A percentile compares a stretch with the other conserved stretches of the same genome.
phyloP scores from a whole-genome alignment of 1,284 basidiomycete genomes.

The Fistulinella cinereoalba region DNA sequence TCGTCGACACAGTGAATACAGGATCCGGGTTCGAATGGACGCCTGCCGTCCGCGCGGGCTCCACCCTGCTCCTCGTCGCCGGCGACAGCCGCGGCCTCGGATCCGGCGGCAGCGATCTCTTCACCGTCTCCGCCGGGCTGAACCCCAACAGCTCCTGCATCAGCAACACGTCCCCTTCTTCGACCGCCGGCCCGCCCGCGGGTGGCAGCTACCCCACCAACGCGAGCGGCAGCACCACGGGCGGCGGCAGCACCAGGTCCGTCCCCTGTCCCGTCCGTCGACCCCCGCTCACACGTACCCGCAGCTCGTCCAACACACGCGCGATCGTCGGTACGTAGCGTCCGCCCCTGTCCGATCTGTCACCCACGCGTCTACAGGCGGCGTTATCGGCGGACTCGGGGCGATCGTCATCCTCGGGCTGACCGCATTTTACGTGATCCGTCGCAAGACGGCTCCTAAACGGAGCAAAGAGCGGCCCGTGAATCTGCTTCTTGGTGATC shows the following conservation, averaged over 20 bases:
- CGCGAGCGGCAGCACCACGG: constrained; percentile 32
- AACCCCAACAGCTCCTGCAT: constrained; percentile 53
- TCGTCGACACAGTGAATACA: constrained; percentile 41
- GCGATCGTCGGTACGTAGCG: constrained; percentile 55
- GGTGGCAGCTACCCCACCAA: constrained; percentile 70
- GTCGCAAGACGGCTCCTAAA: constrained; percentile 42
- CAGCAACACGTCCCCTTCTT: constrained; percentile 59
- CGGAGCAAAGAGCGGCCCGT: constrained; percentile 53
- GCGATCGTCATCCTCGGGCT: constrained; percentile 44
- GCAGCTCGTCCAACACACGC: constrained; percentile 47
- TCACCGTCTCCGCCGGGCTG: constrained; percentile 50
- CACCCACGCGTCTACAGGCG: constrained; percentile 37
- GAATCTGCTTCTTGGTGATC: constrained; percentile 63
- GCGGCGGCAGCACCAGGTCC: constrained; percentile 24
- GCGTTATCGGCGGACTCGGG: constrained; percentile 61
- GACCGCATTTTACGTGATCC: constrained; percentile 50
- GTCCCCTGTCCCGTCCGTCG: too few relatives aligned
- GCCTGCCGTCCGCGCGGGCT: constrained; percentile 58
- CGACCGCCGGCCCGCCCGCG: constrained; percentile 72
- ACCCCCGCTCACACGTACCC: too few relatives aligned
- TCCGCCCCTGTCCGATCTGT: background rate
- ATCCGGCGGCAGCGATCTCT: constrained; percentile 59
- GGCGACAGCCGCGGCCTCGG: constrained; percentile 67
- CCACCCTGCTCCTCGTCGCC: constrained; percentile 60
- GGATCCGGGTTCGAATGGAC: constrained; percentile 71